phyloP scores from a whole-genome alignment of 2,329 filamentous ascomycete species.

The Septoria petroselini region DNA sequence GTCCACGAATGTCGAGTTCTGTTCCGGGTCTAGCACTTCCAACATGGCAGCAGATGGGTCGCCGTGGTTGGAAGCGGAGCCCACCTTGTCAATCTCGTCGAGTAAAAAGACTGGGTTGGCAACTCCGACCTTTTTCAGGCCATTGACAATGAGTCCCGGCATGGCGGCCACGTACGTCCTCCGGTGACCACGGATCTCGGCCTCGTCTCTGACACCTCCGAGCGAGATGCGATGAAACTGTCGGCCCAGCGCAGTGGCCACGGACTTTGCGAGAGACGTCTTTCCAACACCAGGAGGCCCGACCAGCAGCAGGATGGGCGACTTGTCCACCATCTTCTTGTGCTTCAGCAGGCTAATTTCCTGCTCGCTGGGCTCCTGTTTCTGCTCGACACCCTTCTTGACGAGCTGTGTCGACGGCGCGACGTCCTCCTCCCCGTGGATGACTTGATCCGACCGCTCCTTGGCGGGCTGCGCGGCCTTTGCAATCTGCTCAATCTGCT shows the following conservation, averaged over 20 bases:
- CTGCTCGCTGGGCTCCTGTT: conserved; percentile 47
- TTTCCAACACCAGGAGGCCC: conserved; percentile 95
- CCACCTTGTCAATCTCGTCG: conserved; percentile 97
- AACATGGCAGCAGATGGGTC: conserved; percentile 97
- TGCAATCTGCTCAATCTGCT: conserved; percentile 63
- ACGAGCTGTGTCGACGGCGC: conserved; percentile 36
- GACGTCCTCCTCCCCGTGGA: conserved; percentile 58
- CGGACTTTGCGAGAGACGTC: conserved; percentile 88
- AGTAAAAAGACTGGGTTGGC: conserved; percentile 92
- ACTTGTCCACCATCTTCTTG: conserved; percentile 88
- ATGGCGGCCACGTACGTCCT: conserved; percentile 98
- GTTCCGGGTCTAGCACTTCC: conserved; percentile 93
- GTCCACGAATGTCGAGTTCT: conserved; percentile 91
- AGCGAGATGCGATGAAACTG: conserved; percentile 98
- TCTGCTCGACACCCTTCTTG: conserved; percentile 31
- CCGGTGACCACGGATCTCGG: conserved; percentile 91
- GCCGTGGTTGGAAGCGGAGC: conserved; percentile 84
- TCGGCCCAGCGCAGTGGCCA: conserved; percentile 84
- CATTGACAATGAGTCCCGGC: conserved; percentile 91
- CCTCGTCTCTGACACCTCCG: conserved; percentile 91
- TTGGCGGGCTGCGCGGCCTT: conserved; percentile 42
- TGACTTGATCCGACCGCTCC: conserved; percentile 42
- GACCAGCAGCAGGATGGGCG: conserved; percentile 87
- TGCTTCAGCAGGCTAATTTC: conserved; percentile 74
- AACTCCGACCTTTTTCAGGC: conserved; percentile 90